These are phyloP conservation scores for Plasmodium vivax DNA, from an alignment of 169 alveolate species.

Conservation along the genomic window DNA sequence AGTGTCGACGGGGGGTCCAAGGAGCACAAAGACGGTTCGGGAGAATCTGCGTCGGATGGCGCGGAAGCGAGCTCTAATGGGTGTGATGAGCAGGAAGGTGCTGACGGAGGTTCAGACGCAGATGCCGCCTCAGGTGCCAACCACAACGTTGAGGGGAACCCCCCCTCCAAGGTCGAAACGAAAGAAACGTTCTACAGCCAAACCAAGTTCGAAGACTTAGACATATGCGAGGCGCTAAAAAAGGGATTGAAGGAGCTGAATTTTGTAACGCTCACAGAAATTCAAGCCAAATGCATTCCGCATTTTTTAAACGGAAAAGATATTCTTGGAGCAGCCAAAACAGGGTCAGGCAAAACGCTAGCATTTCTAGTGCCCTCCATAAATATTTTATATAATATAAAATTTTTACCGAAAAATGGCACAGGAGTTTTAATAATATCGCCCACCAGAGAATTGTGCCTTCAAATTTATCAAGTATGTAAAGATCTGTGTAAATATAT, in stretches of 20 bases:
- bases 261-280: slow-evolving; percentile 95
- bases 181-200: slow-evolving; percentile 85
- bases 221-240: slow-evolving; percentile 92
- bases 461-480: slow-evolving; percentile 97
- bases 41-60: background rate
- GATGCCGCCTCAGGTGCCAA: background rate
- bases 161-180: background rate
- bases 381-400: slow-evolving; percentile 94
- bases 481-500: slow-evolving; percentile 93
- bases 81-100: background rate
- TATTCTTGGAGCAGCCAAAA: slow-evolving; percentile 97
- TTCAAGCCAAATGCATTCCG: slow-evolving; percentile 98
- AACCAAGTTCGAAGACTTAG: slow-evolving; percentile 88
- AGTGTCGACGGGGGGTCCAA: background rate
- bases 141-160: background rate
- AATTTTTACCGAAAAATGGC: slow-evolving; percentile 94
- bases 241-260: slow-evolving; percentile 92
- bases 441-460: slow-evolving; percentile 98
- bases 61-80: background rate
- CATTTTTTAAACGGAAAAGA: slow-evolving; percentile 97
- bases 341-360: slow-evolving; percentile 99
- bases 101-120: background rate
- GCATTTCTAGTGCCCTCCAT: slow-evolving; percentile 98
- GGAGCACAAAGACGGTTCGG: background rate
- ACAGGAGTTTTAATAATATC: slow-evolving; percentile 96